Evolutionary conservation across 257 asterid species (phyloP), one percentile per base, ranked within the genome.

Genomic region (Primulina eburnea): DNA sequence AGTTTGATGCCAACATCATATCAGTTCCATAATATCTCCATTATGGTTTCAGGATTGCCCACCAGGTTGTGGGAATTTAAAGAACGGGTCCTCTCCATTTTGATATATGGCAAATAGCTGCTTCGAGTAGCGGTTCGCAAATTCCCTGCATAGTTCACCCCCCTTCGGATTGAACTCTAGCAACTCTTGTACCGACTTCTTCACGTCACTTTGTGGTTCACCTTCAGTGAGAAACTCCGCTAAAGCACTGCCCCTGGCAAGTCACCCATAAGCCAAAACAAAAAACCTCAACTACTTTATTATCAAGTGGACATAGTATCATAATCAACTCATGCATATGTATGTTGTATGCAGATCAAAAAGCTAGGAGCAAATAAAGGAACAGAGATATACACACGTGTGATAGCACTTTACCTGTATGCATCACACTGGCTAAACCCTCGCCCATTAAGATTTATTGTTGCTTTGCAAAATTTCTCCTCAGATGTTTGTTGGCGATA

Each of bases 401-500:
- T 9, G 43, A 21, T 17, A 9, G 72, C 2, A 11, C 30, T 12
- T 11, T 76, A 86, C 95, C 79, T 80, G 29, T 4, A 20, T 55
- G 95, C 92, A 67, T 86, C 84, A 63, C 65, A n/a, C 38, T 80
- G 87, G 83, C 73, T 87, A 71, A 89, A 85, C 58, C 96, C 94
- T 77, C 84, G 75, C 35, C 74, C 79, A 66, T 87, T 89, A 40
- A 30, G 52, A 53, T 14, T 17, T 60, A 86, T n/a, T 35, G 90
- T 64, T 70, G 78, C 82, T 80, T 85, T 82, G 56, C 34, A 11
- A 67, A 64, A 61, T 79, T 79, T 53, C 77, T 89, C 90, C 58
- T 74, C 87, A 8, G 83, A 24, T 21, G 88, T 85, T 75, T 87
- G 93, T 77, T 78, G 82, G 70, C 94, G 82, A 79, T 82, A 89